Base-by-base conservation (phyloP, 371 early-diverging fungal species). In the Lichtheimia corymbifera region DNA sequence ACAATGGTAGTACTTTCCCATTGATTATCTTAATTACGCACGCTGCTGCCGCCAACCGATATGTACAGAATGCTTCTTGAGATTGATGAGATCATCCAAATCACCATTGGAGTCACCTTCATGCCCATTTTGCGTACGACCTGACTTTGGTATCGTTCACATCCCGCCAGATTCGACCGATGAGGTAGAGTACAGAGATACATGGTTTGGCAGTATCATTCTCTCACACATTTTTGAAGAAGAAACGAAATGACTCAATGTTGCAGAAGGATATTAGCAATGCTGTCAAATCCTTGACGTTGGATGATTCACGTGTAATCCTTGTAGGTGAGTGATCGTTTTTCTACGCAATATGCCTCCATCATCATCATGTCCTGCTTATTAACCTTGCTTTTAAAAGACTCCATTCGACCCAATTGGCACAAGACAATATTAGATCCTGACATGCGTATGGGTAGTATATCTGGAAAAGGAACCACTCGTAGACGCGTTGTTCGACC, bases 11-110 rank as follows among this genome's bases (percentile, higher is more conserved):
- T 93, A 89, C 72, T 97, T 95, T 69, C 96, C 96, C 18, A 69
- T 84, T 55, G 35, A 35, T 11, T 92, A 95, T 75, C 92, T 93
- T 76, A 97, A 97, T 76, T 88, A 90, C 65, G 89, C 96, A n/a
- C 82, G 91, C 14, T 96, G 97, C 72, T 96, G 97, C 76, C 90
- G 92, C 74, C 90, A 96, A 66, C 96, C 97, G 11, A 93, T 96
- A 55, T 96, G 97, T 75, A 93, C 96, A 9, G 96, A 95, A 67
- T 96, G 97, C 68, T 95, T 96, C 75, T 86, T 95, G 57, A 94
- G 94, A 81, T 91, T 97, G 64, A 91, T 91, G 71, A 85, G 96
- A 40, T 87, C 87, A 35, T 78, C 71, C 3, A 77, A 79, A 53
- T 71, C 79, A 30, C 84, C 86, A 11, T 15, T 61, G 13, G 15